Base-by-base conservation (phyloP, 1,139 yeast species). In the Hemisphaericaspora lyxosophila region DNA sequence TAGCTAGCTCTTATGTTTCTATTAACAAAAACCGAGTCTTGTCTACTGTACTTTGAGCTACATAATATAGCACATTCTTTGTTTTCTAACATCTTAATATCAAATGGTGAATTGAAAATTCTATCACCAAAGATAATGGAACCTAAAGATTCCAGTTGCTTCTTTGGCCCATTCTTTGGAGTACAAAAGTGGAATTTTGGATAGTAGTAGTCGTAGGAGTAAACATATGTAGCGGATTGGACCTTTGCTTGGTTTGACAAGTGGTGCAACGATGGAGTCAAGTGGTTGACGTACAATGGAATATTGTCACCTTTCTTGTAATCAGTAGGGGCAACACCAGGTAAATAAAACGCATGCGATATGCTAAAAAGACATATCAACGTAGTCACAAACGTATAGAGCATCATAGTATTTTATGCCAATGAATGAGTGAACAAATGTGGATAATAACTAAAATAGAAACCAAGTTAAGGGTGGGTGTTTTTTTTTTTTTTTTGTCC, bases 91-190 rank as follows among this genome's bases (percentile, higher is more conserved):
- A 92, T 86, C 35, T 75, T 70, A 48, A 92, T 68, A 40, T 84
- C 77, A 54, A 86, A 88, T 2, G 97, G 97, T 7, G 97, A 88
- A 56, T 87, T 84, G 71, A 86, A 89, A 47, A 92, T 89, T 57
- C 98, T 76, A 63, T 92, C 98, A 44, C 99, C 98, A 61, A 94
- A 89, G 41, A 92, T 73, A 47, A 92, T 84, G 1, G 97, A 83
- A 6, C 99, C 99, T 38, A 92, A 72, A 9, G 95, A 84, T 63
- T 90, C 97, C 50, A 88, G 80, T 60, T 88, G 96, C 50, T 84
- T 82, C 50, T 73, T 70, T 13, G 84, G 78, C 0, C 84, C 86
- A 23, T 73, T 82, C 36, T 64, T 59, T 1, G 97, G 98, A 42
- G 60, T 58, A 64, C 98, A 92, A 61, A 90, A 87, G 56, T 85